Percentiles rank a stretch among this genome's conserved stretches.
These are phyloP conservation scores for Hypseocharis bilobata DNA, from an alignment of 441 rosid species.

Conservation along the genomic window DNA sequence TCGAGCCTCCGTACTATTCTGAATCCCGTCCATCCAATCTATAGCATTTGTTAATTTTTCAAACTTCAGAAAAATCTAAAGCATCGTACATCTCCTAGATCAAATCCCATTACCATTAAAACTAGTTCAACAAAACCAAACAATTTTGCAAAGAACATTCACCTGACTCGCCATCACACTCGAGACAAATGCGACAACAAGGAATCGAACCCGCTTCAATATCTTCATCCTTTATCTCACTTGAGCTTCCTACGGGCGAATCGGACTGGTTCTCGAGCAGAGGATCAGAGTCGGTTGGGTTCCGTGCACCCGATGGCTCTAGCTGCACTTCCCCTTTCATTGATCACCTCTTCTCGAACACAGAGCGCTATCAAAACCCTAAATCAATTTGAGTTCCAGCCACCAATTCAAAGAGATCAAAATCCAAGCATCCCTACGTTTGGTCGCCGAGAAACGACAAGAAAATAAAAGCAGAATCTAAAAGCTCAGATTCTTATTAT, in stretches of 20 bases:
- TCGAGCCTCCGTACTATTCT: neutral
- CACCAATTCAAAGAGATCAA: neutral
- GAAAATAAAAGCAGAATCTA: neutral
- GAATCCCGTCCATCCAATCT: no score
- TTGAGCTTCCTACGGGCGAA: conserved; percentile 25
- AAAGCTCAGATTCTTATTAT: neutral
- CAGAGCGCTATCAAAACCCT: conserved; percentile 10
- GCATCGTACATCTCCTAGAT: no score
- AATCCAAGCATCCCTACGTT: neutral
- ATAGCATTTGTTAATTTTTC: no score
- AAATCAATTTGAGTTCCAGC: conserved; percentile 1
- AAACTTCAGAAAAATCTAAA: no score
- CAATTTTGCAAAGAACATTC: neutral
- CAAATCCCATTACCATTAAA: no score
- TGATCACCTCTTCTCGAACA: conserved; percentile 4
- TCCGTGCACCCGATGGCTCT: conserved; percentile 36
- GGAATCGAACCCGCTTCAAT: conserved; percentile 59
- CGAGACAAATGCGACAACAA: conserved; percentile 87
- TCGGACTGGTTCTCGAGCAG: conserved; percentile 35
- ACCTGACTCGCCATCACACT: conserved; percentile 71
- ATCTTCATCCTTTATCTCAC: conserved; percentile 57
- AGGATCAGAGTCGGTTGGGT: conserved; percentile 61
- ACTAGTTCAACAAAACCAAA: neutral
- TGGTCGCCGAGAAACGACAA: no score
- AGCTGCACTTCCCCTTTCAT: conserved; percentile 66